Evolutionary conservation across 352 stramenopile genomes (phyloP).

Genomic region (Phytophthora agathidicida): DNA sequence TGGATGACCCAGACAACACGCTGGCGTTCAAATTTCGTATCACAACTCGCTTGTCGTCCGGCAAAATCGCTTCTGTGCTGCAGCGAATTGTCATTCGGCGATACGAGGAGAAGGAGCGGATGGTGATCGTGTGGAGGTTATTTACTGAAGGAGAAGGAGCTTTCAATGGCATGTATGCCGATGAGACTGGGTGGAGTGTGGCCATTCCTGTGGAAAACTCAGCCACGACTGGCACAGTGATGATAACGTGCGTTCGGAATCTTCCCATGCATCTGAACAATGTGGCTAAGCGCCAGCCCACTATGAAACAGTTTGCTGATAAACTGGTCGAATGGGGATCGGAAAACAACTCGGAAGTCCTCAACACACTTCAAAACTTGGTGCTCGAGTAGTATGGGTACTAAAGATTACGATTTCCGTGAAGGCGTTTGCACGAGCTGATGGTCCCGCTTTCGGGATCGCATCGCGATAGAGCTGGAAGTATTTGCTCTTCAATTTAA

Average conservation of each 20-base stretch:
- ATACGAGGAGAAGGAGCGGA: constrained; percentile 8
- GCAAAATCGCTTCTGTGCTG: constrained; percentile 16
- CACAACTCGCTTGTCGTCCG: neutral
- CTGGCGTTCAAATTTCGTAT: constrained; percentile 25
- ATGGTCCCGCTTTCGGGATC: no score
- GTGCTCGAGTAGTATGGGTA: neutral
- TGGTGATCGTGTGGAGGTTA: constrained; percentile 26
- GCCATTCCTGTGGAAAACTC: neutral
- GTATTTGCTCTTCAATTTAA: no score
- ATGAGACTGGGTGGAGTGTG: constrained; percentile 20
- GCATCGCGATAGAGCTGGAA: neutral
- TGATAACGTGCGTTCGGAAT: constrained; percentile 11
- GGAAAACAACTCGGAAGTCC: constrained; percentile 10
- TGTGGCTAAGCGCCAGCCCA: neutral
- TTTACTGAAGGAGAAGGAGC: constrained; percentile 25
- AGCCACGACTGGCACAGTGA: constrained; percentile 4
- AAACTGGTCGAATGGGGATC: constrained; percentile 15
- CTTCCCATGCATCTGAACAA: constrained; percentile 21
- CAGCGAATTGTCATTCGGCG: constrained; percentile 18
- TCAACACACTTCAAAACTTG: constrained; percentile 1
- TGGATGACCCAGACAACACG: constrained; percentile 18
- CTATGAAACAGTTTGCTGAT: constrained; percentile 10
- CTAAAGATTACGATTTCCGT: no score
- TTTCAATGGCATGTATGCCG: constrained; percentile 26
- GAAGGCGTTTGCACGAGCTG: no score